Base-by-base conservation (phyloP, 1,284 basidiomycete species). In the Ceratobasidium sp. region DNA sequence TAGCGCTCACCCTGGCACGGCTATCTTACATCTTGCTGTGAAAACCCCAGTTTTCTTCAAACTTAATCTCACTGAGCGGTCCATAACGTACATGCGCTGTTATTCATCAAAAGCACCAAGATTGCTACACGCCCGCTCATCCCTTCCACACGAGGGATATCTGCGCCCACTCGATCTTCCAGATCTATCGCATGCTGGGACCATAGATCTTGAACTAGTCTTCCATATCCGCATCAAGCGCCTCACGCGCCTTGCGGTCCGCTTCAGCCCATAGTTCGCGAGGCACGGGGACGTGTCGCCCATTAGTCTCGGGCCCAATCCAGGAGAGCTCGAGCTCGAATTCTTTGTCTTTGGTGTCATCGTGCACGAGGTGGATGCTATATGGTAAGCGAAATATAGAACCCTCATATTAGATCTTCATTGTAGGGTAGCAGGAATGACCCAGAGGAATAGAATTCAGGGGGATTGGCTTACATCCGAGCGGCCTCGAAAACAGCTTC, bases 251-350 rank as follows among this genome's bases (percentile, higher is more conserved):
- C 82, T 92, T 92, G 72, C 85, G 85, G 79, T 98, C 93, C 47
- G 97, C 98, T 80, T 96, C 95, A 30, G 89, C 86, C 62, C 91
- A 85, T 74, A 98, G 83, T 52, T 95, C 95, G 73, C 88, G 88
- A 38, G 97, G 97, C 69, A 99, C 94, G 14, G 89, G 86, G 38
- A 88, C 84, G 81, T 98, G 96, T 67, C 91, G 83, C 58, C 89
- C 89, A 32, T 91, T 89, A 26, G 93, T 94, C 83, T 98, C 95
- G 32, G 90, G 87, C 35, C 95, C 90, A 74, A 98, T 89, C 98
- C 98, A 99, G 46, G 96, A 94, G 86, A 99, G 88, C 82, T 99
- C 98, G 28, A 99, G 87, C 81, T 99, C 98, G 78, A 99, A 99
- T 69, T 96, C 93, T 80, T 98, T 98, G 83, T 99, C 97, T 82